Base-by-base conservation (phyloP, 306 rosid species). In the Adenanthera pavonina region DNA sequence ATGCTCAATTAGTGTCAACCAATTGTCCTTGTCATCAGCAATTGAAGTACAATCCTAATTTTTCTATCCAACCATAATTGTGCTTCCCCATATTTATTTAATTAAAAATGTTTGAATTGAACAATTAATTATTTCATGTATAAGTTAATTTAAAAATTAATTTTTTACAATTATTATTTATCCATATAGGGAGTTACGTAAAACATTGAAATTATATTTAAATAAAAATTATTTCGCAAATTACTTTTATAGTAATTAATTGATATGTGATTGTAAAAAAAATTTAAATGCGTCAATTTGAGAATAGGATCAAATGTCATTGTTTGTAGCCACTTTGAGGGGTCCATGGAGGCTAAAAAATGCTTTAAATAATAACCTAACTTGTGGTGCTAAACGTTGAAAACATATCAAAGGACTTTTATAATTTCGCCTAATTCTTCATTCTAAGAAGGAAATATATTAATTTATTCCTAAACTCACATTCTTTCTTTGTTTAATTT, bases 1-100 rank as follows among this genome's bases (percentile, higher is more conserved):
- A 75, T 85, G 81, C 83, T 78, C n/a, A 53, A 57, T 83, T 81
- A 61, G 81, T 89, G 76, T 65, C 70, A 87, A 85, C 86, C 88
- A 81, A 78, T 79, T 86, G 68, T 82, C 88, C 85, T 60, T 70
- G 66, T 82, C 59, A 52, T 76, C 46, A 74, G 47, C 78, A 57
- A 1, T 82, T 56, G 3, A 43, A n/a, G 73, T 41, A 56, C 87
- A 81, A 67, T 72, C 77, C 56, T 75, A 84, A 80, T 4, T 78
- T 78, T 60, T 69, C 67, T 77, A 69, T 74, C 64, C 67, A 30
- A 69, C 57, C 34, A 79, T 49, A 47, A 49, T 10, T 51, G 36
- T 81, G 80, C 10, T 83, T 72, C 73, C 35, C 70, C 76, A 38
- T 71, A 78, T 72, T 84, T 79, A 48, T 76, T 79, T 51, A 1